Percentiles rank a stretch among this genome's conserved stretches.
phyloP scores from a whole-genome alignment of 139 green algal genomes.

The Nannochloris sp. region DNA sequence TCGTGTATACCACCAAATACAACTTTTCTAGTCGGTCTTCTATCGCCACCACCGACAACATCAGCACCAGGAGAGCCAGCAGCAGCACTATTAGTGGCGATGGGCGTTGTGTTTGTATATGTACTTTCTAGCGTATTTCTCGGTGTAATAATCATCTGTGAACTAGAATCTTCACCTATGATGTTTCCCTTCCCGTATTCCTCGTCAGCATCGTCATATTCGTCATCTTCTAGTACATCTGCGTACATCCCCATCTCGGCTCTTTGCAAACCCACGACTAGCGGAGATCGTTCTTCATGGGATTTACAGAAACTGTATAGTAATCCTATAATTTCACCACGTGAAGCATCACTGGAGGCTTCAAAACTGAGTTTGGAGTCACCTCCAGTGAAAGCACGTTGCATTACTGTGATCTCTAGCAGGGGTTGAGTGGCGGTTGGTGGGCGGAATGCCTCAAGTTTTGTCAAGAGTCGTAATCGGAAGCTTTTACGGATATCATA shows the following conservation, averaged over 20 bases:
- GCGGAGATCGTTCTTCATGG: not conserved
- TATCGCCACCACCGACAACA: too few relatives aligned
- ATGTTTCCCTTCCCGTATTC: not conserved
- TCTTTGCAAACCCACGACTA: not conserved
- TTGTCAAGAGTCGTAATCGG: slow-evolving; percentile 26
- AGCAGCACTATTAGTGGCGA: too few relatives aligned
- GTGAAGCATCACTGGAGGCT: not conserved
- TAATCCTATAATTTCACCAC: slow-evolving; percentile 28
- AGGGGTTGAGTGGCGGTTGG: slow-evolving; percentile 2
- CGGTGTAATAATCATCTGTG: too few relatives aligned
- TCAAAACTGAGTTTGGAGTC: slow-evolving; percentile 28
- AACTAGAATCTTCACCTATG: too few relatives aligned
- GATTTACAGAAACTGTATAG: slow-evolving; percentile 39
- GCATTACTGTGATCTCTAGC: slow-evolving; percentile 29
- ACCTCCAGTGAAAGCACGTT: slow-evolving; percentile 26
- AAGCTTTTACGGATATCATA: slow-evolving; percentile 37
- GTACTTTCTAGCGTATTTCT: too few relatives aligned
- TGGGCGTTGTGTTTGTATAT: too few relatives aligned
- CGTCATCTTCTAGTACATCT: not conserved
- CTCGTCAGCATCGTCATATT: not conserved
- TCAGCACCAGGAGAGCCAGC: too few relatives aligned
- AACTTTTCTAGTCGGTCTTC: too few relatives aligned
- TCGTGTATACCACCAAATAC: too few relatives aligned
- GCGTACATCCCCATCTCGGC: not conserved
- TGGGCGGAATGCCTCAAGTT: slow-evolving; percentile 27